Evolutionary conservation across 768 basidiomycete genomes (phyloP).

Genomic region (Leccinum aurantiacum): DNA sequence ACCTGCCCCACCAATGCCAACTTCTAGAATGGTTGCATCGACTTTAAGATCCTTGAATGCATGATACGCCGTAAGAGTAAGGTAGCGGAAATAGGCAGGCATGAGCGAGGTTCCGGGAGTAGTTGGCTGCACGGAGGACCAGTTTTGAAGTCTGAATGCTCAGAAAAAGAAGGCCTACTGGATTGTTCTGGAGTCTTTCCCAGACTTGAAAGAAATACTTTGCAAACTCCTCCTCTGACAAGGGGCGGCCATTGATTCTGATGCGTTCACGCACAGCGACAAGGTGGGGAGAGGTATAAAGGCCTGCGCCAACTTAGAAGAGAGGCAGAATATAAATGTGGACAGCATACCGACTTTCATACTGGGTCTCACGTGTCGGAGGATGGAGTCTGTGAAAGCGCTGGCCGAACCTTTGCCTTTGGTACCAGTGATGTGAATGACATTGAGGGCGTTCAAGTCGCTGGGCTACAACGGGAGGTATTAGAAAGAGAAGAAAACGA

Average conservation of each 20-base stretch:
- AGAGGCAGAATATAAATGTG: not conserved
- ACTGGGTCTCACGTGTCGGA: conserved; percentile 68
- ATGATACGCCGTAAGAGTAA: conserved; percentile 92
- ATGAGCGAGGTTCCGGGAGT: conserved; percentile 57
- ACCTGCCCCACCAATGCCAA: conserved; percentile 91
- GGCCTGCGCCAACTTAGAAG: conserved; percentile 46
- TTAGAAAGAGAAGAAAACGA: conserved; percentile 10
- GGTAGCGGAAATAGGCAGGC: conserved; percentile 92
- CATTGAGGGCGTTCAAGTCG: conserved; percentile 85
- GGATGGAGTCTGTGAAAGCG: conserved; percentile 86
- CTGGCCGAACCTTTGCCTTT: conserved; percentile 98
- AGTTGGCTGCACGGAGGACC: conserved; percentile 40
- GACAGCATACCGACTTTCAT: conserved; percentile 75
- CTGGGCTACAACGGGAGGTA: conserved; percentile 51
- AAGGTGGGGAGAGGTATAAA: conserved; percentile 96
- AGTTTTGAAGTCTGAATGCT: not conserved
- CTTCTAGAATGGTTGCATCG: conserved; percentile 91
- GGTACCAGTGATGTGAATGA: conserved; percentile 95
- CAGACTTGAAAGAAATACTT: conserved; percentile 96
- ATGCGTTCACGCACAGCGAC: conserved; percentile 96
- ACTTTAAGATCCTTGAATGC: conserved; percentile 80
- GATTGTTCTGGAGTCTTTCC: conserved; percentile 74
- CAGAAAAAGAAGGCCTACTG: conserved; percentile 41
- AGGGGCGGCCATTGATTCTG: conserved; percentile 84
- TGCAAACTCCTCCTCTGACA: conserved; percentile 86